Conservation (phyloP, 768 basidiomycete species). For the Tubosaeta brunneosetosa region DNA sequence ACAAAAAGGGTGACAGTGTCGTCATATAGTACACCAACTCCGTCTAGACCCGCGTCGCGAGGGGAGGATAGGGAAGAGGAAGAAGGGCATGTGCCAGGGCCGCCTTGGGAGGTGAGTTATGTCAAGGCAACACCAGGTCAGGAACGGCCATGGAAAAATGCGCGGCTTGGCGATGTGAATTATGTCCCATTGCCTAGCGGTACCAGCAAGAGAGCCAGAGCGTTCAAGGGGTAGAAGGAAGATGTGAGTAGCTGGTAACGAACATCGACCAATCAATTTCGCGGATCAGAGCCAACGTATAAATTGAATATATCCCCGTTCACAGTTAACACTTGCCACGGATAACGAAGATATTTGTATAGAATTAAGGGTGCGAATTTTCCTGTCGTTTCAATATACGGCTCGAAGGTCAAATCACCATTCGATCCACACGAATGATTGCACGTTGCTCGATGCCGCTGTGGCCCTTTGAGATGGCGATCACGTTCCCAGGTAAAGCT, state of each 20-base stretch:
- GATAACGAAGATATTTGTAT: neutral
- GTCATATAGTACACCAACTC: constrained; percentile 41
- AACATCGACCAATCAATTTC: neutral
- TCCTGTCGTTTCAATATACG: neutral
- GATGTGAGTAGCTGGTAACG: neutral
- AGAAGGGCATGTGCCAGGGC: constrained; percentile 37
- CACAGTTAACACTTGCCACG: neutral
- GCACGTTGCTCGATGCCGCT: neutral
- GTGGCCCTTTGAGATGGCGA: neutral
- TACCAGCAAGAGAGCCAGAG: neutral
- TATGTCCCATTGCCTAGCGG: constrained; percentile 35
- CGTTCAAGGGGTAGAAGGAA: constrained; percentile 1
- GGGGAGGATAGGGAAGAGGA: constrained; percentile 34
- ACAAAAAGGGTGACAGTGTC: constrained; percentile 50
- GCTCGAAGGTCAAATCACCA: neutral
- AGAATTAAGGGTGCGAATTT: neutral
- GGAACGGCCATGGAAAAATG: constrained; percentile 42
- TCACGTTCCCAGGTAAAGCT: neutral
- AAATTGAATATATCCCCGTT: neutral
- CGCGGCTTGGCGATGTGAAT: constrained; percentile 27
- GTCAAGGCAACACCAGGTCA: constrained; percentile 27
- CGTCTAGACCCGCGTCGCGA: constrained; percentile 35
- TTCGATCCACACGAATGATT: neutral
- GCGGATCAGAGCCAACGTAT: neutral
- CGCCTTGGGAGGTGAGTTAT: constrained; percentile 34